Evolutionary conservation across 1,284 basidiomycete genomes (phyloP).

Genomic region (Chondrostereum purpureum): DNA sequence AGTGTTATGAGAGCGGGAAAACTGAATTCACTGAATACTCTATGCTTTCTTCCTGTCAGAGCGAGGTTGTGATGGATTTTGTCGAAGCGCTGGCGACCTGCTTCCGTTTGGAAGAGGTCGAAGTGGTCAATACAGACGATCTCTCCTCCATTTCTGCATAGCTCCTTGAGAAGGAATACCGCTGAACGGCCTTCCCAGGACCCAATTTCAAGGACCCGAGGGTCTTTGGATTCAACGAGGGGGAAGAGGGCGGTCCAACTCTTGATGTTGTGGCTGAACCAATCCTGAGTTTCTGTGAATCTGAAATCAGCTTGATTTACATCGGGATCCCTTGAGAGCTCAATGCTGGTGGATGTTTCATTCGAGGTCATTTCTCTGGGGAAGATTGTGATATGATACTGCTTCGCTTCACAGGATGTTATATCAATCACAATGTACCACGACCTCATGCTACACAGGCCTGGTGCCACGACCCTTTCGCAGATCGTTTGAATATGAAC

Average conservation of each 20-base stretch:
- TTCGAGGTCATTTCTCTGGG: too few species aligned
- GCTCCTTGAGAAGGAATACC: constrained; percentile 41
- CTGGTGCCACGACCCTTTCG: too few species aligned
- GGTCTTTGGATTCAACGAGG: constrained; percentile 26
- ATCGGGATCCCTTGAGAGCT: too few species aligned
- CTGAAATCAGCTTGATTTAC: constrained; percentile 18
- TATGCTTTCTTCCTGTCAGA: constrained; percentile 34
- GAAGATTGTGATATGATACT: too few species aligned
- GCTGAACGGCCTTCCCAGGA: constrained; percentile 60
- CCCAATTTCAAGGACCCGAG: constrained; percentile 52
- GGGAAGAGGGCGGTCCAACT: constrained; percentile 37
- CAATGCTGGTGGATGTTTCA: too few species aligned
- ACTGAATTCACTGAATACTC: constrained; percentile 47
- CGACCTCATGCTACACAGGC: too few species aligned
- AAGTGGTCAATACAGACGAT: constrained; percentile 55
- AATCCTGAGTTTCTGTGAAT: constrained; percentile 51
- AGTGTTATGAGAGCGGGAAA: constrained; percentile 42
- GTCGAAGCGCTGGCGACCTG: constrained; percentile 38
- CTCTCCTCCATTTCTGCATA: constrained; percentile 37
- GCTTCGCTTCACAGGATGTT: too few species aligned
- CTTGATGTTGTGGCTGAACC: constrained; percentile 42
- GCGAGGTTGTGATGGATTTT: constrained; percentile 42
- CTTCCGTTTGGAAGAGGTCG: constrained; percentile 43
- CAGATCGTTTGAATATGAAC: too few species aligned
- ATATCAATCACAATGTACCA: too few species aligned